Conservation (phyloP, 352 stramenopile genomes). For the Globisporangium okanoganense region DNA sequence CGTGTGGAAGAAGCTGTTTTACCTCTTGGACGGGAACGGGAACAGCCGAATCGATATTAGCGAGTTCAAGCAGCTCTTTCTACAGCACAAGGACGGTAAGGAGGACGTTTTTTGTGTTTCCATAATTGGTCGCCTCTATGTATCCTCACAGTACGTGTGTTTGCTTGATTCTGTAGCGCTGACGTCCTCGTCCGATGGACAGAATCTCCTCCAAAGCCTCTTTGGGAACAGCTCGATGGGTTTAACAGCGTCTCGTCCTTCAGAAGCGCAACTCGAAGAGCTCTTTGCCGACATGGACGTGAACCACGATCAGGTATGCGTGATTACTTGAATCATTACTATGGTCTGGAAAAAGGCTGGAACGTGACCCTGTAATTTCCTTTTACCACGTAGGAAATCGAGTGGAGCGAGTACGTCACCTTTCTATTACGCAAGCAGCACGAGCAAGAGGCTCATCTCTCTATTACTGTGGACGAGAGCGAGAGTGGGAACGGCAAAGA, state of each 20-base stretch:
- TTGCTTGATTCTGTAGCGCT: conserved; percentile 25
- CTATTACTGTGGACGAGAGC: neutral
- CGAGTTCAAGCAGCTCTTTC: conserved; percentile 54
- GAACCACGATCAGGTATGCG: conserved; percentile 42
- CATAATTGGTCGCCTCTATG: no score
- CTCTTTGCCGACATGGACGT: conserved; percentile 51
- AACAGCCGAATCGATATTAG: conserved; percentile 50
- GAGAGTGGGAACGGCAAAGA: neutral
- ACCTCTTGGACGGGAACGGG: conserved; percentile 45
- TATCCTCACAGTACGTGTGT: neutral
- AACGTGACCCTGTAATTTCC: no score
- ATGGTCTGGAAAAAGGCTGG: neutral
- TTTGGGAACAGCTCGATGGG: conserved; percentile 1
- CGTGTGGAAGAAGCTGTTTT: conserved; percentile 74
- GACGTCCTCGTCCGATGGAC: conserved; percentile 28
- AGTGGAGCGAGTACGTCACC: conserved; percentile 57
- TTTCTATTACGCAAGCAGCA: conserved; percentile 33
- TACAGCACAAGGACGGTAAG: conserved; percentile 34
- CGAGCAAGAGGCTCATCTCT: neutral
- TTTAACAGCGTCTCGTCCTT: neutral
- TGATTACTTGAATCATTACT: neutral
- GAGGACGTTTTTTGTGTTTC: no score
- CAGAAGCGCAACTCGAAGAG: conserved; percentile 16
- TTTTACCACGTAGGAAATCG: conserved; percentile 43
- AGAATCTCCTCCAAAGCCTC: conserved; percentile 36